Conservation (phyloP, 192 early-diverging fungal genomes). For the Chytriomyces confervae region DNA sequence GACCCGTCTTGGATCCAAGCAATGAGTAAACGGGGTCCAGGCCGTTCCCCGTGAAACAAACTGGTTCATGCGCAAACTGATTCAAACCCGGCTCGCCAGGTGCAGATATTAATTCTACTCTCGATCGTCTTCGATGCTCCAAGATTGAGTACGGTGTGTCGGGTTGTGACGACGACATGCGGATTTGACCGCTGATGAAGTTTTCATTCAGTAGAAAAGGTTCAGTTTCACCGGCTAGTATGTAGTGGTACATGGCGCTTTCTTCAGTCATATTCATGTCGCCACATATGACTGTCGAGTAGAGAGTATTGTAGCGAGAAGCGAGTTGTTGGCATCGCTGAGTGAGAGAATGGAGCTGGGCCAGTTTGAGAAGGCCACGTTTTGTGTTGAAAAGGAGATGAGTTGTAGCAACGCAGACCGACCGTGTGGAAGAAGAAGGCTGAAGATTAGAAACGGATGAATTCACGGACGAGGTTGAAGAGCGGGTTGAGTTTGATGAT, state of each 20-base stretch:
- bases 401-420: conserved; percentile 26
- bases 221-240: conserved; percentile 25
- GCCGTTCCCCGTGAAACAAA: not conserved
- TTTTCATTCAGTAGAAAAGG: conserved; percentile 30
- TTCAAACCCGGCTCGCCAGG: not conserved
- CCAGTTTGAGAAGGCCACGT: conserved; percentile 26
- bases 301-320: not conserved
- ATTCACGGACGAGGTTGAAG: not conserved
- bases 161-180: not conserved
- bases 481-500: not conserved
- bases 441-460: not conserved
- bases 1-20: not conserved
- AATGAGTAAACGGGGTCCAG: not conserved
- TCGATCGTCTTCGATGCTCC: not conserved
- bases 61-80: not conserved
- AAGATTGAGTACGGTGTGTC: not conserved
- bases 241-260: conserved; percentile 28
- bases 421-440: not conserved
- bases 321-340: not conserved
- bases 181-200: conserved; percentile 18
- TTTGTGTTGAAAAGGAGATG: conserved; percentile 38
- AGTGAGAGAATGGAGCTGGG: conserved; percentile 21
- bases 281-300: conserved; percentile 13
- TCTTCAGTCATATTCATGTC: conserved; percentile 32
- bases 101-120: not conserved